Evolutionary conservation across 2,329 filamentous ascomycete genomes (phyloP).

Genomic region (Aureobasidium sp.): DNA sequence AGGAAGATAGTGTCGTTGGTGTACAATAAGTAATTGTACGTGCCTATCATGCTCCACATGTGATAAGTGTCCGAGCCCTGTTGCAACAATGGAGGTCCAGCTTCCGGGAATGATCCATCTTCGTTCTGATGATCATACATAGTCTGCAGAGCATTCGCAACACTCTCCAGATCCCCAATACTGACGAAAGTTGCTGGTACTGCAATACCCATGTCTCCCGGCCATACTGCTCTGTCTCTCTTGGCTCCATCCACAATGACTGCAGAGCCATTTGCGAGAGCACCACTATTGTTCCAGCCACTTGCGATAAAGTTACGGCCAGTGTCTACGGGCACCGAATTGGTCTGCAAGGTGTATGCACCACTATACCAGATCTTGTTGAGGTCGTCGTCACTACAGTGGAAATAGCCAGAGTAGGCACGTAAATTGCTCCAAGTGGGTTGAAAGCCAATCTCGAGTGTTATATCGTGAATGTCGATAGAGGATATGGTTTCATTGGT

Average conservation of each 20-base stretch:
- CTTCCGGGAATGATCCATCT: constrained; percentile 31
- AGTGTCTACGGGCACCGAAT: constrained; percentile 26
- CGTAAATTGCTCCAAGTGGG: constrained; percentile 40
- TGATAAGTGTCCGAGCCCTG: constrained; percentile 24
- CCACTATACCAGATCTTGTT: constrained; percentile 50
- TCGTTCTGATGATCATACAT: constrained; percentile 36
- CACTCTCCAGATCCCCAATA: constrained; percentile 36
- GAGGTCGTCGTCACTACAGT: constrained; percentile 35
- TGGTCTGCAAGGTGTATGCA: constrained; percentile 33
- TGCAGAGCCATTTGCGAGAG: constrained; percentile 24
- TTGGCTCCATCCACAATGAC: constrained; percentile 33
- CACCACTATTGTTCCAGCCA: constrained; percentile 29
- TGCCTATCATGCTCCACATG: constrained; percentile 49
- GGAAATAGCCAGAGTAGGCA: constrained; percentile 30
- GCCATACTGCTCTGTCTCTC: constrained; percentile 32
- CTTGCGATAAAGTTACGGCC: constrained; percentile 20
- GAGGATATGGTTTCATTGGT: constrained; percentile 25
- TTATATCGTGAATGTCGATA: constrained; percentile 30
- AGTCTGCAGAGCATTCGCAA: constrained; percentile 38
- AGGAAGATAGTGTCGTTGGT: constrained; percentile 45
- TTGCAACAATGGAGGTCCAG: constrained; percentile 30
- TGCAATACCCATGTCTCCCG: constrained; percentile 44
- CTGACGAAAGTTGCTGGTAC: constrained; percentile 37
- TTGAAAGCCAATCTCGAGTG: constrained; percentile 39
- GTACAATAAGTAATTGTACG: constrained; percentile 50